These are phyloP conservation scores for Wickerhamomyces canadensis DNA, from an alignment of 805 yeast genomes.

Conservation along the genomic window DNA sequence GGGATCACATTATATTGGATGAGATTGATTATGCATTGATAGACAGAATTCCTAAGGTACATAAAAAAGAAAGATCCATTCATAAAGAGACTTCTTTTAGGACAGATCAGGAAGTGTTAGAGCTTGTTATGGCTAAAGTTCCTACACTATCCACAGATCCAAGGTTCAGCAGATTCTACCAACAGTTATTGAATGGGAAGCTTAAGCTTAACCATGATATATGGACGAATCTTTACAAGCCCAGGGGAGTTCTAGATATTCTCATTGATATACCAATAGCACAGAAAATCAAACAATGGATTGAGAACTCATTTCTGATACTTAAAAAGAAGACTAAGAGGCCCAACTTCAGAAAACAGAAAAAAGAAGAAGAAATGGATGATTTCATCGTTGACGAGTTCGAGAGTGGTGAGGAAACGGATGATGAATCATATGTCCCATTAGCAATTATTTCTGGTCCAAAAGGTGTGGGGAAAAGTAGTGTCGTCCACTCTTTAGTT, in stretches of 20 bases:
- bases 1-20: background rate
- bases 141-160: slow-evolving; percentile 1
- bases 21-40: background rate
- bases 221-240: slow-evolving; percentile 29
- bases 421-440: slow-evolving; percentile 45
- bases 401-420: slow-evolving; percentile 18
- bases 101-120: background rate
- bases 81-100: background rate
- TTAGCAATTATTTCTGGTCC: slow-evolving; percentile 65
- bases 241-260: slow-evolving; percentile 25
- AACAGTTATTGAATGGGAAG: background rate
- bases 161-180: slow-evolving; percentile 4
- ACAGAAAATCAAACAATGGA: slow-evolving; percentile 24
- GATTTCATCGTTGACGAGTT: slow-evolving; percentile 30
- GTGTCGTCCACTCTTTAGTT: slow-evolving; percentile 64
- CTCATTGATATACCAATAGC: slow-evolving; percentile 22
- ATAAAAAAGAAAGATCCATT: background rate
- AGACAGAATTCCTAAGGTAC: background rate
- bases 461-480: slow-evolving; percentile 72
- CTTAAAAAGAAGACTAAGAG: slow-evolving; percentile 30
- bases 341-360: slow-evolving; percentile 25
- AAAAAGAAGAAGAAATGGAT: slow-evolving; percentile 23
- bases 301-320: slow-evolving; percentile 27
- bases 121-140: background rate
- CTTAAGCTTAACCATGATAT: slow-evolving; percentile 3